Base-by-base conservation (phyloP, 768 basidiomycete species). In the Collybia mongolica region DNA sequence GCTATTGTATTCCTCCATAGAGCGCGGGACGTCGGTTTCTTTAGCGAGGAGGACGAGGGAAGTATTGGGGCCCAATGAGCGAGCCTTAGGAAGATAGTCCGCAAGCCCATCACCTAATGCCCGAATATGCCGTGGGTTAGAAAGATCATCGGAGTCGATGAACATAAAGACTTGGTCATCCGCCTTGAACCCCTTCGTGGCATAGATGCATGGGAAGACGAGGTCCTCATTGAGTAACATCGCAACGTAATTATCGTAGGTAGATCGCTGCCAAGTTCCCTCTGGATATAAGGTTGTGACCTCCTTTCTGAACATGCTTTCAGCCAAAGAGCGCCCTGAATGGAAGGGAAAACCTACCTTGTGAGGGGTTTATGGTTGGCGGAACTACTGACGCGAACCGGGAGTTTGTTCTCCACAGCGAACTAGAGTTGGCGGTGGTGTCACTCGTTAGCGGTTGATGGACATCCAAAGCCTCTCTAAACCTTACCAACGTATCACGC, bases 151-250 rank as follows among this genome's bases (percentile, higher is more conserved):
- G 17, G 47, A 49, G 40, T 60, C 58, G 22, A 60, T 55, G 43
- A 60, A 60, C 9, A 53, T 47, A 26, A 50, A 60, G 17, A 57
- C 56, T 26, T 60, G 58, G 26, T 60, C 57, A 36, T 60, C 54
- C 37, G 49, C 53, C 45, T 60, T 60, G 48, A 55, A 60, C 28
- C 58, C 58, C 43, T 60, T 60, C 17, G 58, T 60, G 3, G 58
- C 58, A 41, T 60, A 60, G 43, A 60, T 60, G 48, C 58, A 60
- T 17, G 58, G 58, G 51, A 60, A 60, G 32, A 57, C 35, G 29
- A 60, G 51, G 12, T 60, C 58, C 37, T 60, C 58, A 32, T 60
- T 54, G 28, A 53, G 42, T 11, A 60, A 54, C 29, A 60, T 54
- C 1, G 49, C 46, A 20, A 46, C 52, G 29, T 57, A 60, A 23